Percentiles rank a stretch among this genome's conserved stretches.
phyloP scores from a whole-genome alignment of 495 filamentous ascomycete species.

The Xylaria telfairii region DNA sequence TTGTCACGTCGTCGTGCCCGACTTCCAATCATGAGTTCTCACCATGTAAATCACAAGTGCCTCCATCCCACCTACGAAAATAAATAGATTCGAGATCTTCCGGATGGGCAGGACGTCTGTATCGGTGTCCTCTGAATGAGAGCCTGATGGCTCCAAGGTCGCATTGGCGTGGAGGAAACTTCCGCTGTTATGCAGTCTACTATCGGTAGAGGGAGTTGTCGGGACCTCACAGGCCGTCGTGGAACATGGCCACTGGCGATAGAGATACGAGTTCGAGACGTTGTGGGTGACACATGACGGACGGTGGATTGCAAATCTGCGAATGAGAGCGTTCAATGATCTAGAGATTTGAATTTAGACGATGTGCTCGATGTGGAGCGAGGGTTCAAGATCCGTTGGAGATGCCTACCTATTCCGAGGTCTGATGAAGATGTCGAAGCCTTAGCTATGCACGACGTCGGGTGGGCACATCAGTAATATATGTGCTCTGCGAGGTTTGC shows the following conservation, averaged over 20 bases:
- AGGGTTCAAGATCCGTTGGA: background rate
- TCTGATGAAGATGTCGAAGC: background rate
- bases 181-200: slow-evolving; percentile 4
- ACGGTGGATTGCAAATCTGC: background rate
- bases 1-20: slow-evolving; percentile 3
- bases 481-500: background rate
- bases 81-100: slow-evolving; percentile 19
- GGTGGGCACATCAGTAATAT: background rate
- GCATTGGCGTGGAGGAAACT: slow-evolving; percentile 14
- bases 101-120: slow-evolving; percentile 12
- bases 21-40: slow-evolving; percentile 21
- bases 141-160: slow-evolving; percentile 15
- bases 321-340: background rate
- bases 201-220: slow-evolving; percentile 9
- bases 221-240: slow-evolving; percentile 14
- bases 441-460: background rate
- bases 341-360: background rate
- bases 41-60: background rate
- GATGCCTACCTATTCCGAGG: background rate
- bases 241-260: slow-evolving; percentile 9
- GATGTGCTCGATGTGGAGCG: background rate
- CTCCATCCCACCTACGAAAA: slow-evolving; percentile 21
- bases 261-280: background rate
- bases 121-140: background rate
- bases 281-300: background rate